Evolutionary conservation across 495 filamentous ascomycete genomes (phyloP), one percentile per base, ranked within the genome.

Genomic region (Darksidea phi): DNA sequence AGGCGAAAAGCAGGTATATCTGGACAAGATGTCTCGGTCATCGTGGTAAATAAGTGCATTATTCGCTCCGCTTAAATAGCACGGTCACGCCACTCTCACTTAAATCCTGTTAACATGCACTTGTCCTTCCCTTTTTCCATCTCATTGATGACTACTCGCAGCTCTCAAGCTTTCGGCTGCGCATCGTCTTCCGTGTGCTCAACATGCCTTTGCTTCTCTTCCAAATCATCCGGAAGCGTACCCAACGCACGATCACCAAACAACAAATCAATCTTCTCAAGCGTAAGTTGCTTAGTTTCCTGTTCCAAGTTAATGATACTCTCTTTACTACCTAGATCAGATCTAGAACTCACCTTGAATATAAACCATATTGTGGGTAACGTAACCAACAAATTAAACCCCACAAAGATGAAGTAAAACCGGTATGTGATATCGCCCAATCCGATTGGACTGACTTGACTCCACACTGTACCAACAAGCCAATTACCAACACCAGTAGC

Each of bases 401-500:
- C 76, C 57, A 82, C 75, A 61, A 86, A 87, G 6, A 86, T 54
- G 56, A 79, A 76, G 67, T 84, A 86, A 61, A 74, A 87, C 41
- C 68, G 68, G 67, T 79, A 87, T 0, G 74, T 71, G 7, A 83
- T 70, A 15, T 71, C 66, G 0, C 73, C 73, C 65, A 87, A 80
- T 0, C 84, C 84, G 51, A 83, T 80, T 26, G 79, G 79, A 0
- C 80, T 85, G n/a, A 87, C 78, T 67, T 88, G 86, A 6, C 58
- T 67, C 72, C 80, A 83, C 15, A 82, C 72, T 59, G 58, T 81
- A 24, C 72, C 74, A 10, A 80, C 74, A 1, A 78, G 66, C 79
- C 79, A 82, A 68, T 81, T 81, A 0, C 86, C 84, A 58, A 88
- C 87, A 76, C 87, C 82, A 6, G 86, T 88, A 71, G 87, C 88